phyloP scores from a whole-genome alignment of 805 yeast species.

The Barnettozyma wickerhamii region DNA sequence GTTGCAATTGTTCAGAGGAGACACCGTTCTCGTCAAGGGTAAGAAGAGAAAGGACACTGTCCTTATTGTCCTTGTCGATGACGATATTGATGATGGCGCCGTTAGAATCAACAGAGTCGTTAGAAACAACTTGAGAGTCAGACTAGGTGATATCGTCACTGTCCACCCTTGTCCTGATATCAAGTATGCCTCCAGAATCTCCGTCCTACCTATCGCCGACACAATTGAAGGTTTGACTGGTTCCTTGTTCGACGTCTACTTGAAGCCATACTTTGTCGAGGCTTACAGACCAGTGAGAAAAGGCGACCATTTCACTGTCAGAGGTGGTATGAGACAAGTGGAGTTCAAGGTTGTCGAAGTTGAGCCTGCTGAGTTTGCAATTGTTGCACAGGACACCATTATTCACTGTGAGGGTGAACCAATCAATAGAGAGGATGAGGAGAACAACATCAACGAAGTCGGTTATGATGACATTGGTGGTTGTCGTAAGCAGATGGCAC shows the following conservation, averaged over 20 bases:
- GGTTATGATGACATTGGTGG: conserved; percentile 99
- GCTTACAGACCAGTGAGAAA: conserved; percentile 98
- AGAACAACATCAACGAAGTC: conserved; percentile 91
- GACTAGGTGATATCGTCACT: conserved; percentile 89
- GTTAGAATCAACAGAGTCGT: conserved; percentile 94
- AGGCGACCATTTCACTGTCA: conserved; percentile 92
- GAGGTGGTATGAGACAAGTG: conserved; percentile 99
- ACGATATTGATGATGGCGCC: conserved; percentile 93
- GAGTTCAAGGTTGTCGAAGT: conserved; percentile 98
- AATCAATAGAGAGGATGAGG: conserved; percentile 96
- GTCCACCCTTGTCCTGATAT: conserved; percentile 97
- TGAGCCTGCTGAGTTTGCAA: conserved; percentile 95
- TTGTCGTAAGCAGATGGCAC: conserved; percentile 99
- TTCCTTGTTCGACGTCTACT: conserved; percentile 88
- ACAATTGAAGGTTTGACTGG: conserved; percentile 98
- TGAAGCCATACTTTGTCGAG: conserved; percentile 97
- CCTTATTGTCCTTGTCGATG: conserved; percentile 91
- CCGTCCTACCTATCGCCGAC: conserved; percentile 95
- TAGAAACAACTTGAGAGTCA: conserved; percentile 88
- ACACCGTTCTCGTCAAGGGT: conserved; percentile 95
- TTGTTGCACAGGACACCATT: conserved; percentile 96
- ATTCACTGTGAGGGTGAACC: conserved; percentile 99
- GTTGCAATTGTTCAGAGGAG: conserved; percentile 94
- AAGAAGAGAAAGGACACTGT: conserved; percentile 98
- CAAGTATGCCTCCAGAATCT: conserved; percentile 92